Base-by-base conservation (phyloP, 441 rosid species). In the Syzygium malaccense region DNA sequence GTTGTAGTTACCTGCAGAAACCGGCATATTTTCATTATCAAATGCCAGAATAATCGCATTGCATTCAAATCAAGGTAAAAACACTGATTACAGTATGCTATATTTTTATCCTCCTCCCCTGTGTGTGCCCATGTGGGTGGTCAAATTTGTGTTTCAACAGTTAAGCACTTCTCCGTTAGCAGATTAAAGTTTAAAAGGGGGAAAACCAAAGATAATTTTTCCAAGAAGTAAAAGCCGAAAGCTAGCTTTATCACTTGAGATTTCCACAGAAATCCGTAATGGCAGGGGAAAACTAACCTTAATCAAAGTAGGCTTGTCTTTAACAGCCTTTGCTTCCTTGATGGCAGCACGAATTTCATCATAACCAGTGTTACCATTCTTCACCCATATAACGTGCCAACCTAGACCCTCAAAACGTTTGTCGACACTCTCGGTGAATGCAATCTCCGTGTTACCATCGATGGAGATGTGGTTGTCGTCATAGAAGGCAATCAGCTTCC, bases 381-480 rank as follows among this genome's bases (percentile, higher is more conserved):
- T 97, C 87, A 97, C 99, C 99, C 98, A 96, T 86, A 97, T 96
- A 88, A 97, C 97, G 87, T 97, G 98, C 99, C 99, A 97, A 8
- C 99, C 99, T 83, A 96, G 99, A 87, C 92, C 98, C 94, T 97
- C 98, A 56, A 96, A 97, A 88, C 99, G 97, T 64, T 55, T 90
- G 19, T 92, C 98, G 84, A 96, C 99, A 87, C 55, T 89, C 95
- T 97, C 99, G 0, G 99, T 97, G 90, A 97, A 96, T 51, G 99
- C 99, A 85, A 97, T 96, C 54, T 94, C 98, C 1, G 98, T 97
- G 94, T 96, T 95, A 86, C 99, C 99, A 66, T 97, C 99, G 68
- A 97, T 97, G 33, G 99, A 97, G 90, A 97, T 97, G 93, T 96
- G 99, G 91, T 97, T 96, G 92, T 97, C 99, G 92, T 97, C 99